These are phyloP conservation scores for Eucalyptus curtisii DNA, from an alignment of 345 rosid genomes.

Conservation along the genomic window DNA sequence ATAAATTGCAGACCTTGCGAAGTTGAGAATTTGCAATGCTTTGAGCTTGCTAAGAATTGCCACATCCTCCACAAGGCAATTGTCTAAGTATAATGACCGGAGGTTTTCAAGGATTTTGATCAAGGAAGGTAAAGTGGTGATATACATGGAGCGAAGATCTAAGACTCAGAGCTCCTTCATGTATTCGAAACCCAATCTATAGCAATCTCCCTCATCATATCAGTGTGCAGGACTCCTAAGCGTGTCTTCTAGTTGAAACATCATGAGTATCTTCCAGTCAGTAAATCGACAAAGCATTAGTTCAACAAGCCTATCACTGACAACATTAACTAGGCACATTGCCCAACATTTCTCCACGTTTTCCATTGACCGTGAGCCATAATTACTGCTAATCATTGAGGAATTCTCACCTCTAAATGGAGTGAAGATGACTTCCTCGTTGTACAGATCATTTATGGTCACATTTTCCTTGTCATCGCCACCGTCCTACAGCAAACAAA, in stretches of 20 bases:
- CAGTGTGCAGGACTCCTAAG: rapidly evolving
- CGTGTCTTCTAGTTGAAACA: background rate
- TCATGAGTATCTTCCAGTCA: background rate
- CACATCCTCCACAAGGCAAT: background rate
- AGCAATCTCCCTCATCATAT: background rate
- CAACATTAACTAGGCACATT: too few species aligned
- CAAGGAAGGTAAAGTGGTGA: background rate
- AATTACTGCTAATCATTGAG: too few species aligned
- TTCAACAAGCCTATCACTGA: background rate
- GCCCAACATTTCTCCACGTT: background rate
- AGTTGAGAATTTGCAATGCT: background rate
- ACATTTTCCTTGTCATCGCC: background rate
- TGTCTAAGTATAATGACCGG: background rate
- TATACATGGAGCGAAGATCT: background rate
- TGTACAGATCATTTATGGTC: background rate
- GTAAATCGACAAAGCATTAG: background rate
- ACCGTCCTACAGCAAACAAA: background rate
- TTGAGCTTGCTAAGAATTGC: background rate
- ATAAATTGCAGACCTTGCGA: background rate
- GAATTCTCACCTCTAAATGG: background rate
- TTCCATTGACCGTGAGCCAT: background rate
- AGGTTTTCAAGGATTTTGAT: background rate
- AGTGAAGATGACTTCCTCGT: background rate
- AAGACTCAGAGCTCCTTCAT: background rate
- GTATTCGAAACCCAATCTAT: background rate